Conservation (phyloP, 1,284 basidiomycete species). For the Ustilago sp. region DNA sequence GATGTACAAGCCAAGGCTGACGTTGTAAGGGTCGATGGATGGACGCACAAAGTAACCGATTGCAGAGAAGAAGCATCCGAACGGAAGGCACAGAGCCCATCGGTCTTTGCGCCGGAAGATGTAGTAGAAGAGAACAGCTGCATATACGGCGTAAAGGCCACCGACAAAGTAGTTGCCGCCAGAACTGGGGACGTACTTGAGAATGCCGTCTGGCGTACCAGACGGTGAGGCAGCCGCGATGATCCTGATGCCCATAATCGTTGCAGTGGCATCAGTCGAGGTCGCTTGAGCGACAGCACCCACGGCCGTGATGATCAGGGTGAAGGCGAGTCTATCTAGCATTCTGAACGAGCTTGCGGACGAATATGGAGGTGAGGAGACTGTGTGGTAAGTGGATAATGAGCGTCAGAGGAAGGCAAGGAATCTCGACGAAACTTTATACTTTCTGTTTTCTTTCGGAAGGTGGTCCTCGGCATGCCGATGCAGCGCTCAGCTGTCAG, state of each 20-base stretch:
- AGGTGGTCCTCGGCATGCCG: not conserved
- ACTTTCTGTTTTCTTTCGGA: not conserved
- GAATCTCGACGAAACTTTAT: slow-evolving; percentile 4
- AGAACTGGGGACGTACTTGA: slow-evolving; percentile 47
- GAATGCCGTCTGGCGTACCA: slow-evolving; percentile 13
- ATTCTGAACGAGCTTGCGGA: not conserved
- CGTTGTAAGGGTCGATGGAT: slow-evolving; percentile 24
- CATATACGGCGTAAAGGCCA: slow-evolving; percentile 27
- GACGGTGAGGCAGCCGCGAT: slow-evolving; percentile 7
- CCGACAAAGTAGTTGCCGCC: slow-evolving; percentile 49
- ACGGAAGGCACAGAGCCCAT: slow-evolving; percentile 57
- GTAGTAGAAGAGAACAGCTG: slow-evolving; percentile 30
- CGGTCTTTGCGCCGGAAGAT: slow-evolving; percentile 30
- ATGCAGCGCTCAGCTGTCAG: slow-evolving; percentile 4
- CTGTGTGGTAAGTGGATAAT: not conserved
- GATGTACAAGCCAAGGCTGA: slow-evolving; percentile 41
- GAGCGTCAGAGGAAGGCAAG: not conserved
- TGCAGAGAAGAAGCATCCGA: slow-evolving; percentile 44
- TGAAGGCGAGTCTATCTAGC: not conserved
- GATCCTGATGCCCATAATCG: not conserved
- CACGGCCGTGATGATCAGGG: not conserved
- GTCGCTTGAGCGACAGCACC: slow-evolving; percentile 3
- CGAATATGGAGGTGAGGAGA: not conserved
- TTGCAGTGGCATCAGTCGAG: not conserved
- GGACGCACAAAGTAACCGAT: slow-evolving; percentile 46